Percentiles rank a stretch among this genome's conserved stretches.
These are phyloP conservation scores for Bretschneidera sinensis DNA, from an alignment of 345 rosid species.

Conservation along the genomic window DNA sequence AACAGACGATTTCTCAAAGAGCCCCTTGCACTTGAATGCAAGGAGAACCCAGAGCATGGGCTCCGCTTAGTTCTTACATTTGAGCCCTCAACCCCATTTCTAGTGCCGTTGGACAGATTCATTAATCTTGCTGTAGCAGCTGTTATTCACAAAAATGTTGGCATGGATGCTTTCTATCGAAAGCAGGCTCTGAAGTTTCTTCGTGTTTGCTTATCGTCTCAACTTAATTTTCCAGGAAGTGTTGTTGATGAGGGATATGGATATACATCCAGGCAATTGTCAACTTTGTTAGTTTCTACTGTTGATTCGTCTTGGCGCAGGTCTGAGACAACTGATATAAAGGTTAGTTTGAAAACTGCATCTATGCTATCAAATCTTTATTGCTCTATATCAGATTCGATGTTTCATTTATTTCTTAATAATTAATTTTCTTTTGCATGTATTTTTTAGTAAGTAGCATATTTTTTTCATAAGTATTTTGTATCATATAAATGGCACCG, in stretches of 20 bases:
- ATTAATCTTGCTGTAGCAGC: constrained; percentile 95
- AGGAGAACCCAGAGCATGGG: constrained; percentile 97
- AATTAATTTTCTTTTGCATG: no score
- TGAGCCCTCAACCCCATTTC: constrained; percentile 92
- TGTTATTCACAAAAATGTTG: constrained; percentile 55
- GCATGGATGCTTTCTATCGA: constrained; percentile 74
- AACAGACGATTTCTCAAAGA: constrained; percentile 95
- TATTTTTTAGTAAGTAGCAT: no score
- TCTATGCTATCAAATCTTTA: background rate
- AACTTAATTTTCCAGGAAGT: constrained; percentile 93
- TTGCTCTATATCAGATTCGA: no score
- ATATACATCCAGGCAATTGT: constrained; percentile 58
- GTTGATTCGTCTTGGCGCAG: constrained; percentile 66
- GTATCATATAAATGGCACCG: no score
- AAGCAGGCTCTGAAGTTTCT: constrained; percentile 89
- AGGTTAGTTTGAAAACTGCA: constrained; percentile 49
- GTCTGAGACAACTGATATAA: constrained; percentile 69
- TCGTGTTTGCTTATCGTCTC: constrained; percentile 85
- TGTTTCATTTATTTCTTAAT: no score
- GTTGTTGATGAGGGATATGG: constrained; percentile 66
- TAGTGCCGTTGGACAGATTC: constrained; percentile 90
- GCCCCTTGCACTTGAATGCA: constrained; percentile 96
- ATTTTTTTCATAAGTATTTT: no score
- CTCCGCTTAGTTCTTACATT: constrained; percentile 93
- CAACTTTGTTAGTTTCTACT: constrained; percentile 59